A percentile compares a stretch with the other conserved stretches of the same genome.
These are phyloP conservation scores for Blastobotrys malaysiensis DNA, from an alignment of 1,139 yeast genomes.

Conservation along the genomic window DNA sequence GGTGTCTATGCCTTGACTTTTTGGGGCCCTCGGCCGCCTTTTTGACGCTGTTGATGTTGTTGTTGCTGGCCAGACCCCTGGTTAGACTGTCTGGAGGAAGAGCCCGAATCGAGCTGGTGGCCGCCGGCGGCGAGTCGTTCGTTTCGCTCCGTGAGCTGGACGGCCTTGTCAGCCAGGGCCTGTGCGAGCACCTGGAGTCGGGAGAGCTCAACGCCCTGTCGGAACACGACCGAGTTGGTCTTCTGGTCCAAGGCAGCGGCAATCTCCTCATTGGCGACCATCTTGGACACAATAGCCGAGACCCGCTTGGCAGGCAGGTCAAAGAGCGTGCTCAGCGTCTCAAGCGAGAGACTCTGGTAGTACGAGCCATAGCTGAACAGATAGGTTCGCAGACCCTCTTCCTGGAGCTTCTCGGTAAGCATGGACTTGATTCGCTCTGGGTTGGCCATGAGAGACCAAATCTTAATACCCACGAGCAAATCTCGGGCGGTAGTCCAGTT, in stretches of 20 bases:
- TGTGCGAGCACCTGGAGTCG: conserved; percentile 86
- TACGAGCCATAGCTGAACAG: conserved; percentile 76
- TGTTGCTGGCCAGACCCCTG: not conserved
- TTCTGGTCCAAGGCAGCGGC: conserved; percentile 60
- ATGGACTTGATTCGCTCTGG: conserved; percentile 56
- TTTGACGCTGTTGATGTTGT: not conserved
- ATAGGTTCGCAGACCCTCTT: conserved; percentile 87
- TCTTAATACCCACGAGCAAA: conserved; percentile 69
- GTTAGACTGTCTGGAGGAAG: not conserved
- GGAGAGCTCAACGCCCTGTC: conserved; percentile 74
- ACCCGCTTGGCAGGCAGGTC: conserved; percentile 55
- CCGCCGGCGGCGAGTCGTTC: conserved; percentile 81
- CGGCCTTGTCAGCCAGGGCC: conserved; percentile 80
- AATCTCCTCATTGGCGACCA: conserved; percentile 74
- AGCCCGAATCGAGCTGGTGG: conserved; percentile 36
- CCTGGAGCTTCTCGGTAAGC: conserved; percentile 73
- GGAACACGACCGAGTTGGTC: conserved; percentile 52
- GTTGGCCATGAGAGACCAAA: conserved; percentile 82
- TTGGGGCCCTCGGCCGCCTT: not conserved
- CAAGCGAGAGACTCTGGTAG: conserved; percentile 69
- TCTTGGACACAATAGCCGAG: conserved; percentile 58
- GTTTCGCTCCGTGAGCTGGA: conserved; percentile 74
- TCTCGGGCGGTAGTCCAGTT: conserved; percentile 80
- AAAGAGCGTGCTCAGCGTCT: conserved; percentile 60
- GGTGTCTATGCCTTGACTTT: not conserved